Conservation (phyloP, 2,329 filamentous ascomycete genomes). For the Knoxdaviesia proteae region DNA sequence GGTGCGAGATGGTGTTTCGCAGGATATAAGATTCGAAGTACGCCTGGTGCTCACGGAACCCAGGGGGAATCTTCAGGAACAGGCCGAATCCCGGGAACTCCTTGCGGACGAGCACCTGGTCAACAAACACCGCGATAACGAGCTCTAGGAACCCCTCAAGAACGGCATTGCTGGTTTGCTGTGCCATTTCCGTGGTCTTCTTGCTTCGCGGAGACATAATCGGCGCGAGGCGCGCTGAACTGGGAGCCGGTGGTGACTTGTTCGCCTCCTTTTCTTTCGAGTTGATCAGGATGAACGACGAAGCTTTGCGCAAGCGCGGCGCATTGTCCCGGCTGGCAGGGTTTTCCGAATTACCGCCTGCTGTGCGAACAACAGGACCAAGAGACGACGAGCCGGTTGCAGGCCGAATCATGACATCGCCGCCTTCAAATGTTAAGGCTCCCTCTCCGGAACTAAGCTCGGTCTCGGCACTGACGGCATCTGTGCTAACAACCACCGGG, state of each 20-base stretch:
- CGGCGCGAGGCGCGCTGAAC: constrained; percentile 40
- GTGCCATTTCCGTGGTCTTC: constrained; percentile 24
- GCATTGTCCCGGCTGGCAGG: not conserved
- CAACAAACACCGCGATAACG: constrained; percentile 59
- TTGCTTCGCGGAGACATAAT: constrained; percentile 26
- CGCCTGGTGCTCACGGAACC: constrained; percentile 83
- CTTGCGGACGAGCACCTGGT: constrained; percentile 68
- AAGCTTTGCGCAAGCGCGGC: constrained; percentile 53
- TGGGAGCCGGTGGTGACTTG: constrained; percentile 18
- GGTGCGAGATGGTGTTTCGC: constrained; percentile 48
- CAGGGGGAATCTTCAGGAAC: constrained; percentile 73
- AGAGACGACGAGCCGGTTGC: constrained; percentile 35
- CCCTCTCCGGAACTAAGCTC: constrained; percentile 75
- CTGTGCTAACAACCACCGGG: constrained; percentile 70
- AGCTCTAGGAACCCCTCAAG: constrained; percentile 61
- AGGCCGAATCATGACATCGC: constrained; percentile 65
- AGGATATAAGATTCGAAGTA: constrained; percentile 88
- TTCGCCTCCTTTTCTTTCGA: constrained; percentile 1
- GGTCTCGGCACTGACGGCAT: constrained; percentile 61
- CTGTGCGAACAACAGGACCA: constrained; percentile 44
- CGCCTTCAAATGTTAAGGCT: constrained; percentile 64
- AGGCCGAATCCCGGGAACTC: constrained; percentile 79
- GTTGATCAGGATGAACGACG: constrained; percentile 78
- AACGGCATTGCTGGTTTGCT: constrained; percentile 43
- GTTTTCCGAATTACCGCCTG: too few species aligned